Evolutionary conservation across 1,284 basidiomycete species (phyloP).

Genomic region (Puccinia novopanici): DNA sequence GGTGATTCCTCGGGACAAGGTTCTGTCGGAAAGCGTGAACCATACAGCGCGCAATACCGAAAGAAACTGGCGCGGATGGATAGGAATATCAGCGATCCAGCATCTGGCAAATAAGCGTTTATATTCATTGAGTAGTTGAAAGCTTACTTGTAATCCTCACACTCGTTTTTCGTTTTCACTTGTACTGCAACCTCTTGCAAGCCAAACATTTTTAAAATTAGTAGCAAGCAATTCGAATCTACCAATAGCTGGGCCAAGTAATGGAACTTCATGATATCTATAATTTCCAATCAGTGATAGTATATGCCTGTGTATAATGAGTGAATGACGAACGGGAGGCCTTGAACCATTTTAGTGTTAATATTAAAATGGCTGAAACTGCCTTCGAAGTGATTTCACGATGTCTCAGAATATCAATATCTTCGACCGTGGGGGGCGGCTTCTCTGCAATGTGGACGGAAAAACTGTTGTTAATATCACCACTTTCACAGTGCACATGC

Average conservation of each 20-base stretch:
- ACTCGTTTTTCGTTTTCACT: slow-evolving; percentile 84
- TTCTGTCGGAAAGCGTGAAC: slow-evolving; percentile 45
- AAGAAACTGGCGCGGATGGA: slow-evolving; percentile 69
- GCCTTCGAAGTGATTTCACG: slow-evolving; percentile 97
- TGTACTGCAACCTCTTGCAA: slow-evolving; percentile 83
- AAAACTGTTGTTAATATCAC: slow-evolving; percentile 7
- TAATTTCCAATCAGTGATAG: not conserved
- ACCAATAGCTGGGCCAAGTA: slow-evolving; percentile 90
- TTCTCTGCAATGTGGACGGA: slow-evolving; percentile 57
- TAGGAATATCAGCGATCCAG: slow-evolving; percentile 59
- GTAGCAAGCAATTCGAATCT: slow-evolving; percentile 89
- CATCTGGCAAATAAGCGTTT: not conserved
- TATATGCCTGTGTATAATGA: not conserved
- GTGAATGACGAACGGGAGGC: slow-evolving; percentile 66
- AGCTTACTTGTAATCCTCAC: slow-evolving; percentile 66
- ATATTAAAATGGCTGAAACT: slow-evolving; percentile 86
- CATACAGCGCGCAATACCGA: slow-evolving; percentile 80
- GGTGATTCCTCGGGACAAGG: not conserved
- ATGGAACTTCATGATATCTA: slow-evolving; percentile 92
- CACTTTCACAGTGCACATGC: not conserved
- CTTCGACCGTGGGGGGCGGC: slow-evolving; percentile 81
- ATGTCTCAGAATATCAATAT: slow-evolving; percentile 90
- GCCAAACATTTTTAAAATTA: slow-evolving; percentile 97
- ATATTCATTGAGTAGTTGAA: not conserved
- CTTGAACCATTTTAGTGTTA: slow-evolving; percentile 97